A percentile compares a stretch with the other conserved stretches of the same genome.
These are phyloP conservation scores for Pugionium cornutum DNA, from an alignment of 345 rosid species.

Conservation along the genomic window DNA sequence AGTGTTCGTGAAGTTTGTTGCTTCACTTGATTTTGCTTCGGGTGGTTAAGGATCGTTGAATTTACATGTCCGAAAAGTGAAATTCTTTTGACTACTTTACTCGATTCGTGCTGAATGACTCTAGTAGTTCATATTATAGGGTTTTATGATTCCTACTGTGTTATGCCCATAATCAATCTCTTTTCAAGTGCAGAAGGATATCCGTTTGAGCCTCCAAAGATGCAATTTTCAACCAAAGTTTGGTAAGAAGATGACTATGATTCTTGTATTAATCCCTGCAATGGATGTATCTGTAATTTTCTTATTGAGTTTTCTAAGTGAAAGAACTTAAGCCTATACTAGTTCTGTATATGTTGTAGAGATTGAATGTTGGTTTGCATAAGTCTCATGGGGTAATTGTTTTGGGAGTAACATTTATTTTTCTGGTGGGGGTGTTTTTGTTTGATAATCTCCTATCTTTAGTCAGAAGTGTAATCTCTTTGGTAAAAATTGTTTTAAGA, in stretches of 20 bases:
- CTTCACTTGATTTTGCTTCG: slow-evolving; percentile 27
- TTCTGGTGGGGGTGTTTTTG: background rate
- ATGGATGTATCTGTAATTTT: background rate
- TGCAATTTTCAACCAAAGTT: slow-evolving; percentile 95
- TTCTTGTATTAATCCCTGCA: background rate
- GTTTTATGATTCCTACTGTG: background rate
- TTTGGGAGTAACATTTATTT: background rate
- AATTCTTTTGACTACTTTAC: background rate
- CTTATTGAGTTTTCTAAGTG: background rate
- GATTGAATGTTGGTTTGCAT: background rate
- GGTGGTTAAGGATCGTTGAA: background rate
- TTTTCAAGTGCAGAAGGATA: slow-evolving; percentile 74
- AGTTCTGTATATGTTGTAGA: background rate
- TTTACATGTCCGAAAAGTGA: background rate
- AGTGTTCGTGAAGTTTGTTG: slow-evolving; percentile 2
- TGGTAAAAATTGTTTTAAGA: background rate
- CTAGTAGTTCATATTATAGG: background rate
- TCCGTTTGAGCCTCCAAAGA: slow-evolving; percentile 99
- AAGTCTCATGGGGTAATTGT: background rate
- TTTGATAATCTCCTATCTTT: background rate
- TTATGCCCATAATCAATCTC: background rate
- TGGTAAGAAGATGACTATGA: slow-evolving; percentile 62
- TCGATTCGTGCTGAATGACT: too few species aligned
- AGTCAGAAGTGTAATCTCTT: background rate
- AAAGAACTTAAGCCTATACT: background rate